phyloP scores from a whole-genome alignment of 257 asterid genomes.

The Capsicum pubescens region DNA sequence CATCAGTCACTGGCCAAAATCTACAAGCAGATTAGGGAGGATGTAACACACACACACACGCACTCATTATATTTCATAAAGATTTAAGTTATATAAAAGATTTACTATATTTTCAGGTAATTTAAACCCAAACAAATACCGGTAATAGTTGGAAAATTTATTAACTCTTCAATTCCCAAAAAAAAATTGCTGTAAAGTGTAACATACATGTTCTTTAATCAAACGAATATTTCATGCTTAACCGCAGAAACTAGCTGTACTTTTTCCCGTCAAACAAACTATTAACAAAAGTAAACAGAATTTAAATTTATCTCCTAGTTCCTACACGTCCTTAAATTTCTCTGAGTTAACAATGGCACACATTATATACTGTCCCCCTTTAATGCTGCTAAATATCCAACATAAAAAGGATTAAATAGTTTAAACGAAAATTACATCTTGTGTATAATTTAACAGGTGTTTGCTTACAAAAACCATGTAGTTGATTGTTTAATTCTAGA shows the following conservation, averaged over 20 bases:
- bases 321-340: slow-evolving; percentile 13
- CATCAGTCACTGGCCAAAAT: not conserved
- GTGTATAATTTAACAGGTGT: slow-evolving; percentile 6
- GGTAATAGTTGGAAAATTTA: slow-evolving; percentile 1
- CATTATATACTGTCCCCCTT: not conserved
- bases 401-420: not conserved
- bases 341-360: not conserved
- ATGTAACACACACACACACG: not conserved
- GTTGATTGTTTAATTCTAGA: not conserved
- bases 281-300: slow-evolving; percentile 13
- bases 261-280: slow-evolving; percentile 2
- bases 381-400: slow-evolving; percentile 1
- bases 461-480: not conserved
- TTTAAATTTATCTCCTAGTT: not conserved
- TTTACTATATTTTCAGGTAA: not conserved
- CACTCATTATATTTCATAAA: not conserved
- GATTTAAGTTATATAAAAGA: not conserved
- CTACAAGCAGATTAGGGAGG: slow-evolving; percentile 9
- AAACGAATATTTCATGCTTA: not conserved
- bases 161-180: not conserved
- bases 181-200: not conserved
- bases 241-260: not conserved
- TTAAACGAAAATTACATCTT: not conserved
- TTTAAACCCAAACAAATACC: slow-evolving; percentile 1
- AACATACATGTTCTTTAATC: not conserved